Conservation (phyloP, 164 flowering plant genomes). For the Aristolochia fimbriata region DNA sequence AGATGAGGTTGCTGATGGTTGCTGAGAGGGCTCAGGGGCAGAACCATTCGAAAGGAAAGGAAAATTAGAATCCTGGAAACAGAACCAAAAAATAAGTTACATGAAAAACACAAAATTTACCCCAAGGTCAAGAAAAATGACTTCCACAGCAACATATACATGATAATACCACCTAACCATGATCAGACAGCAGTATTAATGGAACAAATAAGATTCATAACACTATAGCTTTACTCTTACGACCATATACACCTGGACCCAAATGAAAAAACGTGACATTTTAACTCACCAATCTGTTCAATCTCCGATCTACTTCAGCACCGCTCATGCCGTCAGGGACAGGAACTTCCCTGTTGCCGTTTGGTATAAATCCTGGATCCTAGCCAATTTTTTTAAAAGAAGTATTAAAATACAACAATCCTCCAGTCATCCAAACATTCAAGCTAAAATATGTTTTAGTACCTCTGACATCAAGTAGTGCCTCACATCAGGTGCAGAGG, state of each 20-base stretch:
- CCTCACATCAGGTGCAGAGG: conserved; percentile 84
- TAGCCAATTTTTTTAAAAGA: conserved; percentile 16
- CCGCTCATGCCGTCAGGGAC: conserved; percentile 67
- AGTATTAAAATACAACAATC: background rate
- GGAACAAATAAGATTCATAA: no score
- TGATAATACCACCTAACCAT: no score
- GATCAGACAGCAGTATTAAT: no score
- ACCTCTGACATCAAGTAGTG: conserved; percentile 77
- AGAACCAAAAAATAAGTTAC: no score
- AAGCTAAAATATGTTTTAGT: conserved; percentile 9
- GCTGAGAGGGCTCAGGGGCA: conserved; percentile 40
- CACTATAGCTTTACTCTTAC: background rate
- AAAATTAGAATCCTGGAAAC: conserved; percentile 16
- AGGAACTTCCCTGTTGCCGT: conserved; percentile 45
- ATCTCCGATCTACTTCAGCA: conserved; percentile 56
- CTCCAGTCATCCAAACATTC: background rate
- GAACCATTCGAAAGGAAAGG: conserved; percentile 16
- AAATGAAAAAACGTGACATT: conserved; percentile 1
- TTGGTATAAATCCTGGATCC: conserved; percentile 62
- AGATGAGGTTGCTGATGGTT: conserved; percentile 19
- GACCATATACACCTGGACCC: background rate
- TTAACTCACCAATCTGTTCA: conserved; percentile 31
- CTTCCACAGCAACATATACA: no score
- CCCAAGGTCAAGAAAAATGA: no score
- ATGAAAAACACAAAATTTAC: no score